Percentiles rank a stretch among this genome's conserved stretches.
Evolutionary conservation across 2,329 filamentous ascomycete species (phyloP).

Genomic region (Colletotrichum aenigma): DNA sequence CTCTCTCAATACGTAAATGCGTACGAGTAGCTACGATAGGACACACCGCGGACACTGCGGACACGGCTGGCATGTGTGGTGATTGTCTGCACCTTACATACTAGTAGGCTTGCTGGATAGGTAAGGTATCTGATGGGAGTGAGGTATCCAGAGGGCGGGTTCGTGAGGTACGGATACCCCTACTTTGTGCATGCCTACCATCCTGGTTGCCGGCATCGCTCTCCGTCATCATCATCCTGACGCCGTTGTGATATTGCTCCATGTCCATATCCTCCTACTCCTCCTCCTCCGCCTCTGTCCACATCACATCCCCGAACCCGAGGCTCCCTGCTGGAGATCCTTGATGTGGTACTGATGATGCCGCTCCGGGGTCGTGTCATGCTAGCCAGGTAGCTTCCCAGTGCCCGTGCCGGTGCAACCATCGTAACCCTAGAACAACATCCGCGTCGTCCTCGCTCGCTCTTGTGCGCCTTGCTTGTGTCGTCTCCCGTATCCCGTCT

Average conservation of each 20-base stretch:
- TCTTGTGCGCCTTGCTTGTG: background rate
- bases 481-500: background rate
- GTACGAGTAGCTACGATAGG: background rate
- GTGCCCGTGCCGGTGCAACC: conserved; percentile 6
- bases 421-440: background rate
- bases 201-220: background rate
- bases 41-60: background rate
- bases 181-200: background rate
- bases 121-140: background rate
- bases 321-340: background rate
- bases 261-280: background rate
- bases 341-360: background rate
- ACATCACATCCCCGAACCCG: background rate
- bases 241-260: background rate
- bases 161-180: background rate
- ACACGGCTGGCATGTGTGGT: background rate
- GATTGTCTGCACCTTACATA: background rate
- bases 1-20: background rate
- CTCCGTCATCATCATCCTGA: background rate
- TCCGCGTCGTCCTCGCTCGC: background rate
- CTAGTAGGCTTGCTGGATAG: background rate
- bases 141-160: background rate
- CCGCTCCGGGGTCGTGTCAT: background rate
- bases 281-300: background rate
- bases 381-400: background rate